phyloP scores from a whole-genome alignment of 306 rosid species.

The Senna tora region DNA sequence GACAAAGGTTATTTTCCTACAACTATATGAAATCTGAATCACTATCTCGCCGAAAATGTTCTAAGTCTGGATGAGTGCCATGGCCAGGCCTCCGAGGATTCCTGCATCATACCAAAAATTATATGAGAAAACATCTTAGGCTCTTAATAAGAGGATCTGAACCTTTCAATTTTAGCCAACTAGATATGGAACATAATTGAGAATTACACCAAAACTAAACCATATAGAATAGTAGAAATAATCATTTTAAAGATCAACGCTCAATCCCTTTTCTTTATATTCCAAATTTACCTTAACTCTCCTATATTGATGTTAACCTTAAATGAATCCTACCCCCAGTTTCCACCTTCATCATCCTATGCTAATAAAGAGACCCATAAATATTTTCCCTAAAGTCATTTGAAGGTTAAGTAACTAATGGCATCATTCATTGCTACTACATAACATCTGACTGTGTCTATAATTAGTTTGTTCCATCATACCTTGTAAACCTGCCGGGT shows the following conservation, averaged over 20 bases:
- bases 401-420: not conserved
- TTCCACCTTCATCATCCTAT: not conserved
- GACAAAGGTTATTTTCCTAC: not conserved
- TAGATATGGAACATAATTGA: not conserved
- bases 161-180: not conserved
- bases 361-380: not conserved
- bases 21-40: constrained; percentile 80
- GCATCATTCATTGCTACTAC: not conserved
- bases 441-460: not conserved
- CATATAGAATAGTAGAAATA: not conserved
- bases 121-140: not conserved
- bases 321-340: not conserved
- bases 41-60: constrained; percentile 63
- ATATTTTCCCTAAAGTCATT: not conserved
- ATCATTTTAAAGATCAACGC: not conserved
- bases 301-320: not conserved
- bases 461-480: not conserved
- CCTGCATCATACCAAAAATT: constrained; percentile 42
- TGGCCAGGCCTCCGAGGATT: constrained; percentile 62
- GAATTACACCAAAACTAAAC: not conserved
- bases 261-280: not conserved
- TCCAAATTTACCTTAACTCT: no score
- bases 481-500: constrained; percentile 64
- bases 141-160: not conserved
- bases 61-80: constrained; percentile 77